Evolutionary conservation across 2,329 filamentous ascomycete genomes (phyloP).

Genomic region (Diplodia intermedia): DNA sequence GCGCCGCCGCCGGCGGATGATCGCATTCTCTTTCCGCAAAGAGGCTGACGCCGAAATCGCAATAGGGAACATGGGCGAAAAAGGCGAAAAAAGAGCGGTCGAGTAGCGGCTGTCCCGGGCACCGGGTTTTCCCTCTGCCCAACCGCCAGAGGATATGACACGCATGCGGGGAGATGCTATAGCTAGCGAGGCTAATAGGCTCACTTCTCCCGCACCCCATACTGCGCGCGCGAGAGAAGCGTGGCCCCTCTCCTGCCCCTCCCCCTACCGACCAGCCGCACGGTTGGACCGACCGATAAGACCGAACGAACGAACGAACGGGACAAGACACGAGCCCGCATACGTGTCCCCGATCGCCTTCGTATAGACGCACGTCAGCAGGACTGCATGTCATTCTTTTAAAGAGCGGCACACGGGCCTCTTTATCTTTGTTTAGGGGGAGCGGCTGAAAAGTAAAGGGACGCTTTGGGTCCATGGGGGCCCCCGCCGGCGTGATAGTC

Average conservation of each 20-base stretch:
- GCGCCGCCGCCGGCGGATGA: background rate
- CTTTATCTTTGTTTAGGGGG: background rate
- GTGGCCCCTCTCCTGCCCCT: background rate
- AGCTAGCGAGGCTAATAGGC: background rate
- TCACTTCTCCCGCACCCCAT: background rate
- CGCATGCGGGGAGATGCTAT: background rate
- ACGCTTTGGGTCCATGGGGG: background rate
- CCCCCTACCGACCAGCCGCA: background rate
- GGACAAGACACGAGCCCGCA: background rate
- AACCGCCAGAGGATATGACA: background rate
- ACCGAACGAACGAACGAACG: background rate
- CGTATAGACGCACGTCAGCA: slow-evolving; percentile 26
- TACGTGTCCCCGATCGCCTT: slow-evolving; percentile 3
- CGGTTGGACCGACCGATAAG: background rate
- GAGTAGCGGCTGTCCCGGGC: background rate
- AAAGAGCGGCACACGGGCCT: slow-evolving; percentile 5
- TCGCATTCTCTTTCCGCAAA: slow-evolving; percentile 12
- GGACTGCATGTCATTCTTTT: slow-evolving; percentile 13
- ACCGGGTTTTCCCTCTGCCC: background rate
- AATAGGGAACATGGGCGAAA: background rate
- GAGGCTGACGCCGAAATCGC: slow-evolving; percentile 1
- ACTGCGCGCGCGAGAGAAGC: background rate
- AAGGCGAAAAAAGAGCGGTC: background rate
- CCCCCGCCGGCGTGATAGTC: background rate
- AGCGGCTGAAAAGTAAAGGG: background rate